Conservation (phyloP, 768 basidiomycete genomes). For the Cubamyces lactineus region DNA sequence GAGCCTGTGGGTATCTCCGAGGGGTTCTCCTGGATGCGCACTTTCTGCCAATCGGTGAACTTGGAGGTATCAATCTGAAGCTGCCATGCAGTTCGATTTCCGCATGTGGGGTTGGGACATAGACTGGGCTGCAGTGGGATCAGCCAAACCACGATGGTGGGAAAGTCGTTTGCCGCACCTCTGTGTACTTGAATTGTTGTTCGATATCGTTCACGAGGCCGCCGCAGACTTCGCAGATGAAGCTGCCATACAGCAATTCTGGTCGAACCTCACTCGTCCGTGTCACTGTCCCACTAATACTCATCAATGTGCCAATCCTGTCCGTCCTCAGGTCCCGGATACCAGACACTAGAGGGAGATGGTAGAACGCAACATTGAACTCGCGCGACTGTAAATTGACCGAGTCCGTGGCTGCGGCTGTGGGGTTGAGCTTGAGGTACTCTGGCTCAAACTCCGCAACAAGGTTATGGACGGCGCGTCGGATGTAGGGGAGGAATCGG, state of each 20-base stretch:
- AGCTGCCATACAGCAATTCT: constrained; percentile 91
- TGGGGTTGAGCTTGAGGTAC: constrained; percentile 93
- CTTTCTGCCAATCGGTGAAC: constrained; percentile 99
- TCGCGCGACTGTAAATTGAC: constrained; percentile 90
- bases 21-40: constrained; percentile 97
- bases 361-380: constrained; percentile 95
- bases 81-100: constrained; percentile 89
- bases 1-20: constrained; percentile 98
- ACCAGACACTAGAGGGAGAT: constrained; percentile 89
- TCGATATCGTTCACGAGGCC: constrained; percentile 91
- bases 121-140: constrained; percentile 67
- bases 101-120: constrained; percentile 94
- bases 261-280: constrained; percentile 97
- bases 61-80: constrained; percentile 95
- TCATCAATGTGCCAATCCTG: constrained; percentile 91
- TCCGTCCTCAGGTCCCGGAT: constrained; percentile 93
- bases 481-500: constrained; percentile 92
- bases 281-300: constrained; percentile 96
- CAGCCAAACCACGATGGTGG: background rate
- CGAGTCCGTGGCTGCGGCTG: constrained; percentile 84
- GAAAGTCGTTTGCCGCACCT: constrained; percentile 50
- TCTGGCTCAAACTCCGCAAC: constrained; percentile 90
- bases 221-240: constrained; percentile 87
- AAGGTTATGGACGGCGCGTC: constrained; percentile 87
- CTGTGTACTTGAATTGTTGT: constrained; percentile 99